phyloP scores from a whole-genome alignment of 73 alveolate genomes.

The Symbiodinium pilosum region DNA sequence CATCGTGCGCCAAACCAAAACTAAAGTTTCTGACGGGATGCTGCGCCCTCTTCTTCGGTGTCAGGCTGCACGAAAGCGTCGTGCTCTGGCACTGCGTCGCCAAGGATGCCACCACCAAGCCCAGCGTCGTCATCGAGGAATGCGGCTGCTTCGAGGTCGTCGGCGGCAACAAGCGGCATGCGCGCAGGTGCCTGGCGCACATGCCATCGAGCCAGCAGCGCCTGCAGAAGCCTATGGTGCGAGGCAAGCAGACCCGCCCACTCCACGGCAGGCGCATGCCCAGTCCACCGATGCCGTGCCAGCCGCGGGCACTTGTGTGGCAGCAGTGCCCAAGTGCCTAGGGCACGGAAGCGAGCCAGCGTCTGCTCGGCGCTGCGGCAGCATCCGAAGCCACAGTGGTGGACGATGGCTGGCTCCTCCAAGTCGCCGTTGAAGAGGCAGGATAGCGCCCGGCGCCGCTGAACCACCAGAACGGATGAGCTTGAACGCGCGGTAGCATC shows the following conservation, averaged over 20 bases:
- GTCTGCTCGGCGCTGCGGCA: too few species aligned
- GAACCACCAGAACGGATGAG: too few species aligned
- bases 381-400: too few species aligned
- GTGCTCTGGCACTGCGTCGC: too few species aligned
- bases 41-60: too few species aligned
- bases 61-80: background rate
- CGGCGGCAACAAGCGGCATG: background rate
- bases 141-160: background rate
- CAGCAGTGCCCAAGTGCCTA: background rate
- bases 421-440: background rate
- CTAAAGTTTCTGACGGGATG: too few species aligned
- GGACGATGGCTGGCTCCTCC: background rate
- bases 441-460: background rate
- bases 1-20: too few species aligned
- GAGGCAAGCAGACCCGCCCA: conserved; percentile 20
- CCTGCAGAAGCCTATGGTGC: background rate
- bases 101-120: background rate
- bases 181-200: background rate
- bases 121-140: background rate
- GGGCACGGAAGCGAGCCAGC: background rate
- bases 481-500: background rate
- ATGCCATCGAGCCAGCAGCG: background rate
- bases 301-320: background rate
- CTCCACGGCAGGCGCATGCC: conserved; percentile 13
- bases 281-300: conserved; percentile 8